Evolutionary conservation across 2,329 filamentous ascomycete species (phyloP).

Genomic region (Raffaelea deltoideospora): DNA sequence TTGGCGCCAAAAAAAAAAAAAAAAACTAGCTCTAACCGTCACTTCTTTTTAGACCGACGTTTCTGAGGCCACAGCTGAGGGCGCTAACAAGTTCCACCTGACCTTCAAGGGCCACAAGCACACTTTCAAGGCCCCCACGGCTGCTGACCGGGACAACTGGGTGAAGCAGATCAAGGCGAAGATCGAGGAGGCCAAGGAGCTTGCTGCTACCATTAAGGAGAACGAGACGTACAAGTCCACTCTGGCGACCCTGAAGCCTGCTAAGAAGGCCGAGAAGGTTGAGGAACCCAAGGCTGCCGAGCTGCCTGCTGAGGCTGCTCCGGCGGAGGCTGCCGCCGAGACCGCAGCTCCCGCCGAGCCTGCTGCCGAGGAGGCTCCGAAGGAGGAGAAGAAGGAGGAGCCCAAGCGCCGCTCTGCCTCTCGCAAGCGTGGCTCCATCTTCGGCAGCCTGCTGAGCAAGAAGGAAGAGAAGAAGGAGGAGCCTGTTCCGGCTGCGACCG

Average conservation of each 20-base stretch:
- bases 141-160: constrained; percentile 84
- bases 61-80: constrained; percentile 60
- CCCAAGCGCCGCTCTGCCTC: constrained; percentile 48
- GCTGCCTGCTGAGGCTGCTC: constrained; percentile 3
- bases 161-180: constrained; percentile 69
- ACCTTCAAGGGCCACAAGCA: constrained; percentile 81
- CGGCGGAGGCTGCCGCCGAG: constrained; percentile 12
- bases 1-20: no score
- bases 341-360: constrained; percentile 15
- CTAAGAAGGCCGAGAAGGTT: constrained; percentile 26
- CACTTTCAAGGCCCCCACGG: constrained; percentile 66
- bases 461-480: constrained; percentile 30
- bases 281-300: constrained; percentile 16
- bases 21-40: not conserved
- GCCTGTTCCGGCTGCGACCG: constrained; percentile 18
- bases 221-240: constrained; percentile 82
- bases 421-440: constrained; percentile 51
- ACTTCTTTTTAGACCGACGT: constrained; percentile 33
- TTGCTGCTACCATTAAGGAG: constrained; percentile 56
- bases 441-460: constrained; percentile 40
- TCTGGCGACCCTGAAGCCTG: constrained; percentile 52
- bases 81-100: constrained; percentile 71
- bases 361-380: constrained; percentile 15
- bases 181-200: constrained; percentile 70
- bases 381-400: constrained; percentile 34